Conservation (phyloP, 345 rosid species). For the Eucalyptus victrix region DNA sequence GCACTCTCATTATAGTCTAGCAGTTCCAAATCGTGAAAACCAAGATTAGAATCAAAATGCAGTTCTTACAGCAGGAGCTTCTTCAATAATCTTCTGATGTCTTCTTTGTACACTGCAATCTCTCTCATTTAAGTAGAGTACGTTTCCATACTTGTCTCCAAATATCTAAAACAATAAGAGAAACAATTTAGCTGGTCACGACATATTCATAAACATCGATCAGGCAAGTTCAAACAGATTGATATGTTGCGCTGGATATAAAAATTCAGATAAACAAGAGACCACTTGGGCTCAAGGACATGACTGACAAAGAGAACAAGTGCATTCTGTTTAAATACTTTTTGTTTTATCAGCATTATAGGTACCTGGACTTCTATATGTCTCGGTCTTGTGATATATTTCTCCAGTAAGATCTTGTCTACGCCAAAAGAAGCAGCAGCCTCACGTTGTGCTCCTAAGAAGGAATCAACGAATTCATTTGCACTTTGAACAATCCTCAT, state of each 20-base stretch:
- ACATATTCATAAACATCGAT: background rate
- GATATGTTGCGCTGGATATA: background rate
- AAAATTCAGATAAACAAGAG: background rate
- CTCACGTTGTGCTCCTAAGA: slow-evolving; percentile 91
- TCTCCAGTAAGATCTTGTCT: slow-evolving; percentile 85
- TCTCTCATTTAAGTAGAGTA: slow-evolving; percentile 76
- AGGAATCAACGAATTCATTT: slow-evolving; percentile 56
- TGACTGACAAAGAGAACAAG: background rate
- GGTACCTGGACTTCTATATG: slow-evolving; percentile 94
- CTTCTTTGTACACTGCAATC: slow-evolving; percentile 97
- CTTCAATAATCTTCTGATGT: slow-evolving; percentile 97
- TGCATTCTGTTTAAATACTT: background rate
- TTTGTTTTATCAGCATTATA: background rate
- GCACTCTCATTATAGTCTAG: slow-evolving; percentile 10
- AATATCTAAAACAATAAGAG: slow-evolving; percentile 33
- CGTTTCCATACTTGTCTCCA: slow-evolving; percentile 80
- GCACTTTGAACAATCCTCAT: slow-evolving; percentile 76
- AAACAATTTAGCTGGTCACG: background rate
- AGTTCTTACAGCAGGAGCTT: slow-evolving; percentile 92
- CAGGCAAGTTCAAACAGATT: background rate
- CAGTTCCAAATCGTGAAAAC: background rate
- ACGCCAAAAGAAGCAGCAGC: slow-evolving; percentile 93
- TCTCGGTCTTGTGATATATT: slow-evolving; percentile 83
- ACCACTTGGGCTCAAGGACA: no score
- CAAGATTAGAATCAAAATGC: background rate